These are phyloP conservation scores for Leccinum pachyderme DNA, from an alignment of 1,284 basidiomycete genomes.

Conservation along the genomic window DNA sequence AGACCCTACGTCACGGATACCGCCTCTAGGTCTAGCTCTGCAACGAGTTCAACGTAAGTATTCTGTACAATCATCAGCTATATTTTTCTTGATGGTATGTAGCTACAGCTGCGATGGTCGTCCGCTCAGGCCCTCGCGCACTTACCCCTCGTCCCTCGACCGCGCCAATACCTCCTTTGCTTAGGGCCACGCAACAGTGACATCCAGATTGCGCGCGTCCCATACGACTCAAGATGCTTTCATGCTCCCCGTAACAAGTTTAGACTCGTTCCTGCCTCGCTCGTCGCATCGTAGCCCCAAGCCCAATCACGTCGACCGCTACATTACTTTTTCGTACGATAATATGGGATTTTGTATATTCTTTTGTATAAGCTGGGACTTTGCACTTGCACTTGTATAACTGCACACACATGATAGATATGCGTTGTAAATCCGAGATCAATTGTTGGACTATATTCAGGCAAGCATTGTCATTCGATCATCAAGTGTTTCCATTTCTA, in stretches of 20 bases:
- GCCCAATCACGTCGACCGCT: constrained; percentile 5
- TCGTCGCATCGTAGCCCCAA: constrained; percentile 24
- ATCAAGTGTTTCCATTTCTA: no score
- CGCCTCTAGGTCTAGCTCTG: constrained; percentile 35
- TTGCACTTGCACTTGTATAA: constrained; percentile 25
- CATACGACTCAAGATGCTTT: constrained; percentile 25
- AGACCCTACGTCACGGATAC: constrained; percentile 22
- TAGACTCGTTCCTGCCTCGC: constrained; percentile 6
- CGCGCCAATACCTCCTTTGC: constrained; percentile 20
- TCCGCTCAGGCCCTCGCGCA: constrained; percentile 16
- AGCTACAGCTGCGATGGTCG: constrained; percentile 35
- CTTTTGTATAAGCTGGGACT: constrained; percentile 30
- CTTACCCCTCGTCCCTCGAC: constrained; percentile 12
- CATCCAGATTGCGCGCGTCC: constrained; percentile 4
- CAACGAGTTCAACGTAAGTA: constrained; percentile 37
- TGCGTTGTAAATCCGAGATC: not conserved
- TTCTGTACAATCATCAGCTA: not conserved
- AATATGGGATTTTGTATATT: constrained; percentile 35
- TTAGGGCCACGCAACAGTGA: constrained; percentile 8
- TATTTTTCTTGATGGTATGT: constrained; percentile 7
- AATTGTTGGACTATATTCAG: not conserved
- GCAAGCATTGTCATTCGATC: not conserved
- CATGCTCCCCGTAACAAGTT: constrained; percentile 13
- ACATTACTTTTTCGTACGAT: constrained; percentile 24
- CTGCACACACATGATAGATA: constrained; percentile 9